A percentile compares a stretch with the other conserved stretches of the same genome.
These are phyloP conservation scores for Voacanga thouarsii DNA, from an alignment of 257 asterid genomes.

Conservation along the genomic window DNA sequence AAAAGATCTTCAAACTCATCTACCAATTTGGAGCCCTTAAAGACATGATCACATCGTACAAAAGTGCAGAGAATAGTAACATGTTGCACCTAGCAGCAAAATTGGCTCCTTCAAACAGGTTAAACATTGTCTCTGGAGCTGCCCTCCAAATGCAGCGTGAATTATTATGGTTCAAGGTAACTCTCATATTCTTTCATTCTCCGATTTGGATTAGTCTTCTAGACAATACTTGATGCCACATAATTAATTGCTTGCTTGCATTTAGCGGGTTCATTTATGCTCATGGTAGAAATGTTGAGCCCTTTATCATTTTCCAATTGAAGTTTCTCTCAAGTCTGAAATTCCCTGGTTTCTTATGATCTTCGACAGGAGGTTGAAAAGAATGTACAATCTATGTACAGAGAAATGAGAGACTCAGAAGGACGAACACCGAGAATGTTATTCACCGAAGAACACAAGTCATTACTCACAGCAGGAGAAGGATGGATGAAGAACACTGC, in stretches of 20 bases:
- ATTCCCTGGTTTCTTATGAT: neutral
- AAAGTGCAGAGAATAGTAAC: slow-evolving; percentile 22
- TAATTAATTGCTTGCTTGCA: no score
- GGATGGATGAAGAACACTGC: slow-evolving; percentile 42
- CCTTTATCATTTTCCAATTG: neutral
- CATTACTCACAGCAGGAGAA: slow-evolving; percentile 27
- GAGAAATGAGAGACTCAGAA: slow-evolving; percentile 25
- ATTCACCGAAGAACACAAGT: slow-evolving; percentile 32
- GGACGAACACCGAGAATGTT: slow-evolving; percentile 25
- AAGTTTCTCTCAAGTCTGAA: no score
- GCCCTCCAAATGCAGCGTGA: slow-evolving; percentile 39
- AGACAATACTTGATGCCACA: no score
- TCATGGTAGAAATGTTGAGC: no score
- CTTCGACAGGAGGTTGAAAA: slow-evolving; percentile 28
- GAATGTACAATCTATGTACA: slow-evolving; percentile 25
- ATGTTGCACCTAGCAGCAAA: slow-evolving; percentile 37
- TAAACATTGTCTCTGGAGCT: slow-evolving; percentile 39
- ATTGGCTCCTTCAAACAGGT: slow-evolving; percentile 27
- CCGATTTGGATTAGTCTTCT: neutral
- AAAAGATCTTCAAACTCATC: slow-evolving; percentile 30
- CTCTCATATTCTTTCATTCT: no score
- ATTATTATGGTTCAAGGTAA: slow-evolving; percentile 33
- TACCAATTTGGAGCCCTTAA: slow-evolving; percentile 38
- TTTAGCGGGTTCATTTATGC: no score
- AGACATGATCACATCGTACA: slow-evolving; percentile 32